Conservation (phyloP, 768 basidiomycete genomes). For the Mycena haematopus region DNA sequence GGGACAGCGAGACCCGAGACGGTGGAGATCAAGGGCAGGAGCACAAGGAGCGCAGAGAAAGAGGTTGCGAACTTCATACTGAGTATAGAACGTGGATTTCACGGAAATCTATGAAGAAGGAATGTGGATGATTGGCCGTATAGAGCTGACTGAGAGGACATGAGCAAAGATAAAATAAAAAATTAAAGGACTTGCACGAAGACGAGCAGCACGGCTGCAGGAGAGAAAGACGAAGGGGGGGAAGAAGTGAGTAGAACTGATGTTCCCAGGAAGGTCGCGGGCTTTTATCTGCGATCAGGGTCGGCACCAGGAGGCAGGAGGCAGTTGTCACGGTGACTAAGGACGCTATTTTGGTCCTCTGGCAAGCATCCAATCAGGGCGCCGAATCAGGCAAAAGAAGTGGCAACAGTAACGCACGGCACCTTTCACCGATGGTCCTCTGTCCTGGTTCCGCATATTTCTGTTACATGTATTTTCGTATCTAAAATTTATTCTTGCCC, state of each 20-base stretch:
- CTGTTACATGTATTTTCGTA: background rate
- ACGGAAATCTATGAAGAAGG: conserved; percentile 52
- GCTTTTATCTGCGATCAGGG: conserved; percentile 30
- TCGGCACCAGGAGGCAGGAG: conserved; percentile 24
- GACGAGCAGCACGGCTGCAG: conserved; percentile 64
- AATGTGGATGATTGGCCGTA: conserved; percentile 37
- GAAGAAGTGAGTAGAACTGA: conserved; percentile 31
- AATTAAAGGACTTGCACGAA: conserved; percentile 24
- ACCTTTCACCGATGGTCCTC: conserved; percentile 2
- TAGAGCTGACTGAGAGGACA: conserved; percentile 39
- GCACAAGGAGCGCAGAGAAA: conserved; percentile 45
- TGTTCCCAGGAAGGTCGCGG: background rate
- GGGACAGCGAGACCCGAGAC: conserved; percentile 39
- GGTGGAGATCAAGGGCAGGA: conserved; percentile 46
- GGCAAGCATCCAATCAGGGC: conserved; percentile 12
- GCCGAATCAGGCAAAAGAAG: conserved; percentile 4
- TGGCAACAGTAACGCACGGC: conserved; percentile 7
- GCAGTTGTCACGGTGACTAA: conserved; percentile 11
- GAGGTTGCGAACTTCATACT: conserved; percentile 59
- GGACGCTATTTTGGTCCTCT: background rate
- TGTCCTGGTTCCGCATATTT: background rate
- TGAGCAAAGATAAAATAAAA: conserved; percentile 26
- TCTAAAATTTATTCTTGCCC: conserved; percentile 30
- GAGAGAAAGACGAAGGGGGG: conserved; percentile 4
- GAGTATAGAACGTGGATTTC: conserved; percentile 45